phyloP scores from a whole-genome alignment of 768 basidiomycete genomes.

The Boletus reticuloceps region DNA sequence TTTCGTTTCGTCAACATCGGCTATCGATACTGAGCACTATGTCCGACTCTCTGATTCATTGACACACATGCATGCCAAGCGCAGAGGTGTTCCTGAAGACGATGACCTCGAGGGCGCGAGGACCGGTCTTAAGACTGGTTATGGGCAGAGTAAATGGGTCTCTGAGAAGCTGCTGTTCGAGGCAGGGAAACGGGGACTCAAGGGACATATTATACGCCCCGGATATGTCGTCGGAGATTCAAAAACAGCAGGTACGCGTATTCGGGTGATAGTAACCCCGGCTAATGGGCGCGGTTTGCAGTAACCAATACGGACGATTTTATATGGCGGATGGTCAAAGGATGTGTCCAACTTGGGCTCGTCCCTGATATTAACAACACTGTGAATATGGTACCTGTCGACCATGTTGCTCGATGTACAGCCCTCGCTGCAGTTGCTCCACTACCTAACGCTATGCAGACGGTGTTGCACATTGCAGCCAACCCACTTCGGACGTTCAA shows the following conservation, averaged over 20 bases:
- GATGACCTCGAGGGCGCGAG: constrained; percentile 89
- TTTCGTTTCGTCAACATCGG: constrained; percentile 96
- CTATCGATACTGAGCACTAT: constrained; percentile 88
- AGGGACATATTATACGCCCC: constrained; percentile 85
- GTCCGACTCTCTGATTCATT: constrained; percentile 80
- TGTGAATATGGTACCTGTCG: constrained; percentile 97
- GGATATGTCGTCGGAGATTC: constrained; percentile 98
- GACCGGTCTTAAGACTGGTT: constrained; percentile 76
- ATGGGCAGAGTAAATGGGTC: constrained; percentile 99
- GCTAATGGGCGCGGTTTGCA: constrained; percentile 26
- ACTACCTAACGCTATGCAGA: constrained; percentile 43
- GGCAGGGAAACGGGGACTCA: constrained; percentile 82
- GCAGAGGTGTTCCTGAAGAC: constrained; percentile 75
- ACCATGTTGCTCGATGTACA: constrained; percentile 87
- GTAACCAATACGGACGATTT: constrained; percentile 99
- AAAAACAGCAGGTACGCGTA: constrained; percentile 66
- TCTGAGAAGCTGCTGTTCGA: constrained; percentile 93
- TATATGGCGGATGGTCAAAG: constrained; percentile 96
- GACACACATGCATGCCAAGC: constrained; percentile 36
- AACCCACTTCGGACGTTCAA: constrained; percentile 89
- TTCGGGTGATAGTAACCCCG: not conserved
- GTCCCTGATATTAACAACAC: constrained; percentile 98
- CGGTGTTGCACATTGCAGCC: constrained; percentile 84
- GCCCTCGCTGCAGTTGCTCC: constrained; percentile 69
- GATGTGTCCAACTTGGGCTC: constrained; percentile 96